A percentile compares a stretch with the other conserved stretches of the same genome.
These are phyloP conservation scores for Verticillium nonalfalfae DNA, from an alignment of 2,329 filamentous ascomycete genomes.

Conservation along the genomic window DNA sequence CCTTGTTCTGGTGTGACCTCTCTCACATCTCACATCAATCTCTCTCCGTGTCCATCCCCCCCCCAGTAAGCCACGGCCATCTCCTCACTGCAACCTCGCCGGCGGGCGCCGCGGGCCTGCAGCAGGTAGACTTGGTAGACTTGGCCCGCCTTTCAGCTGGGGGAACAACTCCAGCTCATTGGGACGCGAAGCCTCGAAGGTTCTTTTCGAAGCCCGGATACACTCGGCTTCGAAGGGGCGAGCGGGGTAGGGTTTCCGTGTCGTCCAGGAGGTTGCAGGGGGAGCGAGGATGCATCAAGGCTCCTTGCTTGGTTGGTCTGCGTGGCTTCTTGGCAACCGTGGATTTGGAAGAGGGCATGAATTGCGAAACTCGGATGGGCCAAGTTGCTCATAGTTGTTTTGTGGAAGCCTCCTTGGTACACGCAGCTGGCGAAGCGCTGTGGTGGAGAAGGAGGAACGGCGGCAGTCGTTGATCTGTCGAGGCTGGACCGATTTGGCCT, in stretches of 20 bases:
- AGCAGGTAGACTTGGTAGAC: neutral
- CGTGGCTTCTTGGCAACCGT: too few relatives aligned
- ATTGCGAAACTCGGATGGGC: too few relatives aligned
- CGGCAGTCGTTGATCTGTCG: neutral
- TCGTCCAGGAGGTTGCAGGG: neutral
- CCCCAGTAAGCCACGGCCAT: neutral
- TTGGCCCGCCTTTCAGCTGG: neutral
- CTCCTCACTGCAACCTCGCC: neutral
- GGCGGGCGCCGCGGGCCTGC: neutral
- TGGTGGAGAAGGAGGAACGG: too few relatives aligned
- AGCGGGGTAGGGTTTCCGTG: neutral
- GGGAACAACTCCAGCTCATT: neutral
- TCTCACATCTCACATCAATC: neutral
- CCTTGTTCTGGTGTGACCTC: neutral
- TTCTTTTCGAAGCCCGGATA: neutral
- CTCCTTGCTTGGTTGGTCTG: neutral
- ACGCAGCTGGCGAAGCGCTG: too few relatives aligned
- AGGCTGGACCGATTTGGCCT: neutral
- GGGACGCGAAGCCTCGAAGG: neutral
- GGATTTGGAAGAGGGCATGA: too few relatives aligned
- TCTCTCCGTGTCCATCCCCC: neutral
- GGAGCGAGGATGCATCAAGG: neutral
- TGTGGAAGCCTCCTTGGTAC: too few relatives aligned
- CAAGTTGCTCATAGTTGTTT: too few relatives aligned
- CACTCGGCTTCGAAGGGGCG: neutral